phyloP scores from a whole-genome alignment of 371 early-diverging fungal genomes.

The Capillidium heterosporum region DNA sequence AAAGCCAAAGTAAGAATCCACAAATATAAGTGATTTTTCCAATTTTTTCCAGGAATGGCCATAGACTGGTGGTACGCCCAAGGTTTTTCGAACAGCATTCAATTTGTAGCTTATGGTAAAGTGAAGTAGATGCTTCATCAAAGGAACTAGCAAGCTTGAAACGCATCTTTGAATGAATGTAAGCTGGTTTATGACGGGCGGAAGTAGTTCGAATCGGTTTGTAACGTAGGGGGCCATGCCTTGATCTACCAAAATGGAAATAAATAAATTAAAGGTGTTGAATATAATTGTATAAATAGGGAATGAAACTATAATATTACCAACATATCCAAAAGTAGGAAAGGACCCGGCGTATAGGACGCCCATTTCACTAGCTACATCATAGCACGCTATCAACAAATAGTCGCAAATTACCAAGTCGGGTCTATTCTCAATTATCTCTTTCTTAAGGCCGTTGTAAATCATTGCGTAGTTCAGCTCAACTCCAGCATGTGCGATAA shows the following conservation, averaged over 20 bases:
- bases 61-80: background rate
- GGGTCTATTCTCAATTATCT: background rate
- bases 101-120: background rate
- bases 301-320: background rate
- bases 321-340: conserved; percentile 1
- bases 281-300: background rate
- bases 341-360: background rate
- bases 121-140: background rate
- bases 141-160: background rate
- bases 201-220: conserved; percentile 4
- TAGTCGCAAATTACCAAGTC: conserved; percentile 6
- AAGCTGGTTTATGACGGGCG: background rate
- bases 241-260: conserved; percentile 2
- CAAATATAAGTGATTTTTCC: conserved; percentile 3
- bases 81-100: background rate
- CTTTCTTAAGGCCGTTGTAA: background rate
- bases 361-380: conserved; percentile 1
- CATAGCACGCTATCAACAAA: conserved; percentile 3
- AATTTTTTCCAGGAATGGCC: conserved; percentile 4
- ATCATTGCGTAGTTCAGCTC: background rate
- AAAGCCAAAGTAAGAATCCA: conserved; percentile 5
- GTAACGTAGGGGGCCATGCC: background rate
- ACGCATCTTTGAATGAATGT: background rate
- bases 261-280: background rate
- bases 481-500: background rate